Evolutionary conservation across 164 flowering plant species (phyloP).

Genomic region (Vitis rotundifolia): DNA sequence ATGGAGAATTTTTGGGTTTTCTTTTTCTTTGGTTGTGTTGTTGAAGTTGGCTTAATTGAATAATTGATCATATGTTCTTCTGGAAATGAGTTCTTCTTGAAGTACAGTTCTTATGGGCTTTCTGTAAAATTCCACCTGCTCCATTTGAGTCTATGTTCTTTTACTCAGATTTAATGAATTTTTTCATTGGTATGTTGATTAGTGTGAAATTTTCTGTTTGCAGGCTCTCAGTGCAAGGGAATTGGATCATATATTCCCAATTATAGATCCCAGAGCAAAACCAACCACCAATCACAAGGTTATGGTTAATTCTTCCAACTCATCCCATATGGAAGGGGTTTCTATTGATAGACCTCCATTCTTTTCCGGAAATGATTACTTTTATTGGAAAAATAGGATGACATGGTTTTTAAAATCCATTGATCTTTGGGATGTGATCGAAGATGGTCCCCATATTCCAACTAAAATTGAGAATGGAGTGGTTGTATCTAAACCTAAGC

Average conservation of each 20-base stretch:
- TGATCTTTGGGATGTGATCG: too few species aligned
- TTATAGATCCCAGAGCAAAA: slow-evolving; percentile 61
- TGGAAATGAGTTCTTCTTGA: too few species aligned
- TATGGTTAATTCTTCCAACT: too few species aligned
- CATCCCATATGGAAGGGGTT: too few species aligned
- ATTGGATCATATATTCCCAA: slow-evolving; percentile 73
- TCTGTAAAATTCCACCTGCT: background rate
- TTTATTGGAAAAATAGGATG: too few species aligned
- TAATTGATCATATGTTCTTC: background rate
- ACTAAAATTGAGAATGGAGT: too few species aligned
- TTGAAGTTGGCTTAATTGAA: background rate
- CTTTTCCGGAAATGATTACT: too few species aligned
- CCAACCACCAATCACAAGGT: slow-evolving; percentile 62
- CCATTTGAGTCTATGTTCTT: background rate
- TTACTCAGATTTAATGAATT: background rate
- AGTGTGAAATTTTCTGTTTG: background rate
- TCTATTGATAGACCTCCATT: too few species aligned
- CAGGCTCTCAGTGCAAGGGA: slow-evolving; percentile 58
- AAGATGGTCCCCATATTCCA: too few species aligned
- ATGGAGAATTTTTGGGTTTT: background rate
- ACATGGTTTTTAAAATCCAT: too few species aligned
- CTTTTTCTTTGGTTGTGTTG: too few species aligned
- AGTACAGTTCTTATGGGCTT: background rate
- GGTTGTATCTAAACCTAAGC: too few species aligned
- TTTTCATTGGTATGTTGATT: background rate